Percentiles rank a stretch among this genome's conserved stretches.
These are phyloP conservation scores for Neonectria faginata DNA, from an alignment of 2,329 filamentous ascomycete genomes.

Conservation along the genomic window DNA sequence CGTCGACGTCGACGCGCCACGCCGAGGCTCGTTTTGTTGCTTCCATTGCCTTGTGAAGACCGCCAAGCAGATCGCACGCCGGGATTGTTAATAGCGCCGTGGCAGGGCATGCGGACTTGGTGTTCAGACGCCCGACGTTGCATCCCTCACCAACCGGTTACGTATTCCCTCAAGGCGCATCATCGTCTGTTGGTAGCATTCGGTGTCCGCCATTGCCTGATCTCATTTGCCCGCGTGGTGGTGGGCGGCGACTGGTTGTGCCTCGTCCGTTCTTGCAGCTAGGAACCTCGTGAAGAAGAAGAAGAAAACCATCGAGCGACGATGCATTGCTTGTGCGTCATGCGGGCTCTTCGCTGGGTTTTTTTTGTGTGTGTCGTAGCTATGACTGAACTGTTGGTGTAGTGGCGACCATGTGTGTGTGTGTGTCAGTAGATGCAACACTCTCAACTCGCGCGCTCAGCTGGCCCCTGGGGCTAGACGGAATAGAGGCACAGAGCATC, in stretches of 20 bases:
- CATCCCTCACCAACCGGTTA: slow-evolving; percentile 7
- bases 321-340: slow-evolving; percentile 18
- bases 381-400: slow-evolving; percentile 9
- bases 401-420: slow-evolving; percentile 10
- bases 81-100: background rate
- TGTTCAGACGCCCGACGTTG: slow-evolving; percentile 17
- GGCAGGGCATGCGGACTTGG: slow-evolving; percentile 3
- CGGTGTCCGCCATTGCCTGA: background rate
- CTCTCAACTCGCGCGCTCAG: too few species aligned
- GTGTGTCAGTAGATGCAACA: background rate
- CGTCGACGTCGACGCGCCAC: slow-evolving; percentile 31
- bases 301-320: background rate
- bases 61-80: background rate
- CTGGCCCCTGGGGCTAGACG: slow-evolving; percentile 15
- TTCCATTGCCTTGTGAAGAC: slow-evolving; percentile 19
- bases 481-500: background rate
- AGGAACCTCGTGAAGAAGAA: slow-evolving; percentile 6
- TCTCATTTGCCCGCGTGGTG: slow-evolving; percentile 5
- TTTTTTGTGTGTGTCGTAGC: background rate
- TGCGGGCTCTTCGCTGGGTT: slow-evolving; percentile 8
- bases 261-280: background rate
- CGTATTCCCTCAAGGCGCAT: background rate
- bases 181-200: background rate
- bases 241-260: slow-evolving; percentile 12
- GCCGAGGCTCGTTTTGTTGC: slow-evolving; percentile 23